Base-by-base conservation (phyloP, 2,329 filamentous ascomycete species). In the Sclerotinia trifoliorum region DNA sequence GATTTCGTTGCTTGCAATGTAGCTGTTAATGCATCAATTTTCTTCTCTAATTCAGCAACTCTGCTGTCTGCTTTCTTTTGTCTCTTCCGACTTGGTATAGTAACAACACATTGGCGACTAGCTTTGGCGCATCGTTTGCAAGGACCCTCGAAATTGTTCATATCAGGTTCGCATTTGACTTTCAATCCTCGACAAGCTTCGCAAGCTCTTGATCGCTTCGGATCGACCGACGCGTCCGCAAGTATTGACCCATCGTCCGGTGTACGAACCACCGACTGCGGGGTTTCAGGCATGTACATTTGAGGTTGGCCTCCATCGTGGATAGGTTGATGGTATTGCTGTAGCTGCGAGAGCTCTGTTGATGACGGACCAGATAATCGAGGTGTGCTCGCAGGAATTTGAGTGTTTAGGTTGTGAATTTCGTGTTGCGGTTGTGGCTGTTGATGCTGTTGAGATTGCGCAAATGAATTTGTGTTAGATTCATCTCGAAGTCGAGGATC, bases 51-150 rank as follows among this genome's bases (percentile, higher is more conserved):
- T 70, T 82, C 80, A 49, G 80, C 79, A 5, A 82, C 80, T 35
- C 80, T 72, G 49, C 79, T 81, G 63, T 82, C 80, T 10, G 80
- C 81, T 70, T 81, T 78, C 73, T 81, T 81, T 62, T 80, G 78
- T 68, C 80, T 78, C 72, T 80, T 81, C 26, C 80, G 77, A 75
- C 78, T 80, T 24, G 80, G 74, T 6, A 76, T 75, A 51, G 79
- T 80, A 65, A 80, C 78, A 29, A 80, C 72, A 62, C 80, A 82
- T 62, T 75, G 73, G 15, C 79, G 74, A 49, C 78, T 78, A 7
- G 79, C 76, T 69, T 80, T 79, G 19, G 75, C 74, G 68, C 80
- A 82, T 75, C 80, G 73, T 62, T 79, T 78, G 70, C 80, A 82
- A 39, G 74, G 75, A 24, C 73, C 74, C 66, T 77, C 75, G 26